These are phyloP conservation scores for Xylaria scruposa DNA, from an alignment of 495 filamentous ascomycete genomes.

Conservation along the genomic window DNA sequence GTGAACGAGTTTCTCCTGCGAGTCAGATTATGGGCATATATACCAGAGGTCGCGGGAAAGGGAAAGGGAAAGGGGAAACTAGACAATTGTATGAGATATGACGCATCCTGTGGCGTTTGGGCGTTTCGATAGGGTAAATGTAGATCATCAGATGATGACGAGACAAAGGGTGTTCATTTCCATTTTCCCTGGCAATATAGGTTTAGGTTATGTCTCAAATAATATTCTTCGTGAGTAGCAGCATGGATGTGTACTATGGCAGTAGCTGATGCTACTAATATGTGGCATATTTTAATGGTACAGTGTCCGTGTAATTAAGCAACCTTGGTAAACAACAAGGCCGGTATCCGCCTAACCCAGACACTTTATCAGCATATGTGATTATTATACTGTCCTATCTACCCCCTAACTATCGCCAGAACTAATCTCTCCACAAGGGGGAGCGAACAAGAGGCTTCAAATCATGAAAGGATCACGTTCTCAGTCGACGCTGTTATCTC, in stretches of 20 bases:
- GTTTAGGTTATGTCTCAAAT: conserved; percentile 1
- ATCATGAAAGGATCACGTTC: neutral
- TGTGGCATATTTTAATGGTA: neutral
- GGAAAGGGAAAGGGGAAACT: neutral
- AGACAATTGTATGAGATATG: conserved; percentile 33
- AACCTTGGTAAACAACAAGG: neutral
- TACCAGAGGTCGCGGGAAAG: neutral
- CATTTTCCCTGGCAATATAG: neutral
- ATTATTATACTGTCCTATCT: neutral
- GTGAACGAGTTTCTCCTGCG: neutral
- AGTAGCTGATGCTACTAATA: neutral
- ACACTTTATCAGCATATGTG: too few species aligned
- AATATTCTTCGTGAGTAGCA: neutral
- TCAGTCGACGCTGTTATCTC: neutral
- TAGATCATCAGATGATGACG: conserved; percentile 29
- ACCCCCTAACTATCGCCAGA: neutral
- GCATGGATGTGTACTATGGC: neutral
- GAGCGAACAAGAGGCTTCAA: neutral
- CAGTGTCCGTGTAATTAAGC: neutral
- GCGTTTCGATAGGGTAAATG: conserved; percentile 28
- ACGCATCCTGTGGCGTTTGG: conserved; percentile 36
- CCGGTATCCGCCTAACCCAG: too few species aligned
- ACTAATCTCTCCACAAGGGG: neutral
- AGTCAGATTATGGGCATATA: neutral
- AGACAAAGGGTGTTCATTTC: conserved; percentile 5